Evolutionary conservation across 2,329 filamentous ascomycete species (phyloP).

Genomic region (Cytospora paraplurivora): DNA sequence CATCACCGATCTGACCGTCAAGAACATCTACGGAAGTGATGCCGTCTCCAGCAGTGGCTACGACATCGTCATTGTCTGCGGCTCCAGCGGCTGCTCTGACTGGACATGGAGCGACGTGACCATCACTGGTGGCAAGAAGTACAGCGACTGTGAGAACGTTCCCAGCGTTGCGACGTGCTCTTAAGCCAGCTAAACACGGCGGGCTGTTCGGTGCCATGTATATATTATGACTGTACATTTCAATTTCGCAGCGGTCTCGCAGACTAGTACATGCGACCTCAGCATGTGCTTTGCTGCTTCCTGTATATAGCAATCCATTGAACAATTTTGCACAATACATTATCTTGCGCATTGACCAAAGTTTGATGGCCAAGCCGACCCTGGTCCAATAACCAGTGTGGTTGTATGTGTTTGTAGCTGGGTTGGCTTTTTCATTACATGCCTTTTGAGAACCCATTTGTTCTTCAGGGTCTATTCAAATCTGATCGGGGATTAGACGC

Average conservation of each 20-base stretch:
- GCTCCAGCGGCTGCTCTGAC: constrained; percentile 49
- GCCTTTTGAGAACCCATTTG: too few relatives aligned
- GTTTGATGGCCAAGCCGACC: too few relatives aligned
- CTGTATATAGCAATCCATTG: background rate
- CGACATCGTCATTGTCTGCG: constrained; percentile 57
- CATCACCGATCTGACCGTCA: constrained; percentile 53
- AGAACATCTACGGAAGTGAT: constrained; percentile 45
- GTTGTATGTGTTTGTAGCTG: too few relatives aligned
- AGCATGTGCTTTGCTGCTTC: background rate
- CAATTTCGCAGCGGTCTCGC: background rate
- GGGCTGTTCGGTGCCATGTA: too few relatives aligned
- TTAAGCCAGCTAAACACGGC: background rate
- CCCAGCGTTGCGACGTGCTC: constrained; percentile 20
- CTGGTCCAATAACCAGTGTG: too few relatives aligned
- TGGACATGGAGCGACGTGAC: constrained; percentile 55
- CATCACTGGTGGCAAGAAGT: constrained; percentile 50
- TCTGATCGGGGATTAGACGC: too few relatives aligned
- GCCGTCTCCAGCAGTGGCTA: constrained; percentile 42
- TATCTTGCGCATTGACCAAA: too few relatives aligned
- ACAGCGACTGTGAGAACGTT: constrained; percentile 29
- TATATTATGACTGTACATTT: background rate
- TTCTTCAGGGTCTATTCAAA: too few relatives aligned
- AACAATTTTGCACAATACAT: too few relatives aligned
- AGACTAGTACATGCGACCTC: background rate
- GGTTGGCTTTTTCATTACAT: too few relatives aligned